These are phyloP conservation scores for Hypocrella siamensis DNA, from an alignment of 2,329 filamentous ascomycete species.

Conservation along the genomic window DNA sequence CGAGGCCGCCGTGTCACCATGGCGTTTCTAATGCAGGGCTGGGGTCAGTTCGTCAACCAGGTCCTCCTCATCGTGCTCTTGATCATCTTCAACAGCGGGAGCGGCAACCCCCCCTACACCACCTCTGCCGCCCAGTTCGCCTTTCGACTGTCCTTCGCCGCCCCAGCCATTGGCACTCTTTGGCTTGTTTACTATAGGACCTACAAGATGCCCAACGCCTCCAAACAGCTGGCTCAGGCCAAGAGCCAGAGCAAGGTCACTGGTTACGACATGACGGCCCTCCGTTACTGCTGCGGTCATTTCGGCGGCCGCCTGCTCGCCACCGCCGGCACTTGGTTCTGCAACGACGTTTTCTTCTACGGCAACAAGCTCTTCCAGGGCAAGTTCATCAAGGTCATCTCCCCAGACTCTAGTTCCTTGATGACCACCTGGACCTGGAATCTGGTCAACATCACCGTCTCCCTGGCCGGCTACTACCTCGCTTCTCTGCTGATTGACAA, in stretches of 20 bases:
- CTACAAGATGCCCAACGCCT: constrained; percentile 84
- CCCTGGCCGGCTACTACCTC: constrained; percentile 75
- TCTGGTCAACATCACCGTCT: constrained; percentile 77
- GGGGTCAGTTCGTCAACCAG: constrained; percentile 94
- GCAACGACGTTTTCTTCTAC: constrained; percentile 98
- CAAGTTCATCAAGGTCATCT: constrained; percentile 76
- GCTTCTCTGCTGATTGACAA: constrained; percentile 85
- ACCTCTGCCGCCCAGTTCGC: constrained; percentile 69
- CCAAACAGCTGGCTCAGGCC: constrained; percentile 62
- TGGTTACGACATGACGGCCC: constrained; percentile 78
- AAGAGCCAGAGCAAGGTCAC: constrained; percentile 83
- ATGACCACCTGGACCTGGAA: constrained; percentile 89
- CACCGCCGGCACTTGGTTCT: constrained; percentile 82
- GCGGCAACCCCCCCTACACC: constrained; percentile 62
- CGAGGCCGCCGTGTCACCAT: constrained; percentile 90
- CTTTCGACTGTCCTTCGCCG: constrained; percentile 82
- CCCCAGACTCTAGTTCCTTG: constrained; percentile 50
- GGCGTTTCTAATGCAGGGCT: constrained; percentile 96
- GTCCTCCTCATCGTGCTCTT: constrained; percentile 74
- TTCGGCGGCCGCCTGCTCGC: constrained; percentile 79
- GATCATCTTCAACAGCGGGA: constrained; percentile 72
- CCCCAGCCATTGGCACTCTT: constrained; percentile 77
- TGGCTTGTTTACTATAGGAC: constrained; percentile 95
- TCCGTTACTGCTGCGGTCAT: constrained; percentile 62
- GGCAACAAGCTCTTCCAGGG: constrained; percentile 96